phyloP scores from a whole-genome alignment of 192 early-diverging fungal genomes.

The Gamsiella multidivaricata region DNA sequence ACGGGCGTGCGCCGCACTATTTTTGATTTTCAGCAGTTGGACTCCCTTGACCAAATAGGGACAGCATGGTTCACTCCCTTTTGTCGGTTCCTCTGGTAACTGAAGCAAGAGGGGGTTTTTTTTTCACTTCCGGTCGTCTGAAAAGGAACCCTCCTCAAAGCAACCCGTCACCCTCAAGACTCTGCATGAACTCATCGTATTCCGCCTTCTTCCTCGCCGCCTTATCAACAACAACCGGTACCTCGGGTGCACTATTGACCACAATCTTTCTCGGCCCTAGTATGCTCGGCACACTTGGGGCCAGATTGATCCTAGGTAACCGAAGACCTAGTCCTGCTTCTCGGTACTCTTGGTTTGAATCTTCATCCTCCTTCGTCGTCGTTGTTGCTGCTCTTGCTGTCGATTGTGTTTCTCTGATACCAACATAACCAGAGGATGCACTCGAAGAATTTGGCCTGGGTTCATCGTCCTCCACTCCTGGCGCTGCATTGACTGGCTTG shows the following conservation, averaged over 20 bases:
- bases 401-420: not conserved
- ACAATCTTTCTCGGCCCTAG: conserved; percentile 24
- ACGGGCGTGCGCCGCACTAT: no score
- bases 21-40: not conserved
- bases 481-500: conserved; percentile 48
- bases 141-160: not conserved
- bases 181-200: conserved; percentile 46
- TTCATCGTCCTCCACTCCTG: conserved; percentile 44
- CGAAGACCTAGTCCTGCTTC: conserved; percentile 41
- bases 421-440: not conserved
- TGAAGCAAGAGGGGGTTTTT: no score
- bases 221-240: conserved; percentile 24
- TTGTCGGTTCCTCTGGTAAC: no score
- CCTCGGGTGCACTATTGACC: conserved; percentile 46
- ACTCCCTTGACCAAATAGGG: not conserved
- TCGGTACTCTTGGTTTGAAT: conserved; percentile 3
- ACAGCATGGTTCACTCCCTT: no score
- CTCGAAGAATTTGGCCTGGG: not conserved
- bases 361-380: not conserved
- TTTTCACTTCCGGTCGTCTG: not conserved
- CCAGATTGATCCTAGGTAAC: conserved; percentile 31
- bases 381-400: not conserved
- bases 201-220: conserved; percentile 48
- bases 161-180: conserved; percentile 43
- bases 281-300: conserved; percentile 27